Conservation (phyloP, 345 rosid genomes). For the Cardamine occulta region DNA sequence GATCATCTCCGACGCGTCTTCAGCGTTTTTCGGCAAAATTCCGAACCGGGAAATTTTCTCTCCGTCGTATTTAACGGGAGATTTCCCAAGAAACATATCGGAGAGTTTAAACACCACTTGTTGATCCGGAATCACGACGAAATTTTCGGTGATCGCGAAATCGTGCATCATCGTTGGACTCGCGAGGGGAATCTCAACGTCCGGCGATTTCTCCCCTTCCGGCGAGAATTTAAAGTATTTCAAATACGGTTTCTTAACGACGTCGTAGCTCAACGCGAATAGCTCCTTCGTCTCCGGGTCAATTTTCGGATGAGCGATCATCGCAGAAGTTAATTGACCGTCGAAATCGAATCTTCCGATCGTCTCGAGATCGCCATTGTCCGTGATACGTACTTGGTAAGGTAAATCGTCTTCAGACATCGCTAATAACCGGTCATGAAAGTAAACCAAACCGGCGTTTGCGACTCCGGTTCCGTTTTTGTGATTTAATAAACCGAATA, state of each 20-base stretch:
- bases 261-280: slow-evolving; percentile 84
- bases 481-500: slow-evolving; percentile 69
- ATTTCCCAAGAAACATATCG: slow-evolving; percentile 84
- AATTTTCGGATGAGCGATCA: slow-evolving; percentile 95
- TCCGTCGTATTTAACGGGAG: slow-evolving; percentile 85
- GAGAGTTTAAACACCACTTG: slow-evolving; percentile 88
- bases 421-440: slow-evolving; percentile 72
- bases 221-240: slow-evolving; percentile 75
- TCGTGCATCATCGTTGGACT: slow-evolving; percentile 97
- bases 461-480: slow-evolving; percentile 80
- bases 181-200: slow-evolving; percentile 70
- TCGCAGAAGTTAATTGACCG: slow-evolving; percentile 63
- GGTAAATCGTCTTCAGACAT: slow-evolving; percentile 96
- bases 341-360: slow-evolving; percentile 68
- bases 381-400: slow-evolving; percentile 70
- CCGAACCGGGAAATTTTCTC: slow-evolving; percentile 79
- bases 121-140: slow-evolving; percentile 87
- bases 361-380: slow-evolving; percentile 75
- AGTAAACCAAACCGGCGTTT: slow-evolving; percentile 87
- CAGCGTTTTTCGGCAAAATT: slow-evolving; percentile 61
- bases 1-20: slow-evolving; percentile 56
- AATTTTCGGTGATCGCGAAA: slow-evolving; percentile 84
- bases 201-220: slow-evolving; percentile 70
- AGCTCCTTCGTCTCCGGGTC: slow-evolving; percentile 76
- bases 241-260: slow-evolving; percentile 75